A percentile compares a stretch with the other conserved stretches of the same genome.
Conservation (phyloP, 768 basidiomycete species). For the Suillus sp. region DNA sequence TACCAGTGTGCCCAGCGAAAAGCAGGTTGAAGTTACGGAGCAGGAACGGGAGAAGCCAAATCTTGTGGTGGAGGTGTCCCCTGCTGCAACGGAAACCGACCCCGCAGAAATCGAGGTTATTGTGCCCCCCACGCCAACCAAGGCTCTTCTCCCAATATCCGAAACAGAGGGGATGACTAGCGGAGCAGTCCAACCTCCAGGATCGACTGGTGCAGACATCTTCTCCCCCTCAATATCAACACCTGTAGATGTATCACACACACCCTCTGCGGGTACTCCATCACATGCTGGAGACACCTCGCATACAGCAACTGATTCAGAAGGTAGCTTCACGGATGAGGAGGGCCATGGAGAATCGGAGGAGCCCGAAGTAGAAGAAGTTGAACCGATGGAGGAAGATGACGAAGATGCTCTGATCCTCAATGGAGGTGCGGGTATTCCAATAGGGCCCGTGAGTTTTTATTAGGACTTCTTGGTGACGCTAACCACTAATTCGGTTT, state of each 20-base stretch:
- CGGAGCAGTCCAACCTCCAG: slow-evolving; percentile 90
- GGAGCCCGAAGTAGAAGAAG: slow-evolving; percentile 61
- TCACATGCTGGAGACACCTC: slow-evolving; percentile 33
- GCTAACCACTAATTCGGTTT: slow-evolving; percentile 14
- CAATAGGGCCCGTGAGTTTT: slow-evolving; percentile 80
- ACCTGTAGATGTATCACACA: slow-evolving; percentile 26
- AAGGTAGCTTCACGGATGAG: slow-evolving; percentile 54
- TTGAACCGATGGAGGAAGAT: slow-evolving; percentile 70
- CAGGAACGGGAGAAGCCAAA: slow-evolving; percentile 43
- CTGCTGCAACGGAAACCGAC: slow-evolving; percentile 23
- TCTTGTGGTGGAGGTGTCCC: slow-evolving; percentile 25
- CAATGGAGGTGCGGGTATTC: slow-evolving; percentile 93
- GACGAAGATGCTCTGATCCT: slow-evolving; percentile 89
- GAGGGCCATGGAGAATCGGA: slow-evolving; percentile 72
- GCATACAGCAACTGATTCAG: slow-evolving; percentile 35
- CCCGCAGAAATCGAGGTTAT: slow-evolving; percentile 41
- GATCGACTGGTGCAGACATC: slow-evolving; percentile 60
- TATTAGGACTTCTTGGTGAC: not conserved
- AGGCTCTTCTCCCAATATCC: slow-evolving; percentile 50
- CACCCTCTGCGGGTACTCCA: slow-evolving; percentile 28
- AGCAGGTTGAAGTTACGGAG: slow-evolving; percentile 31
- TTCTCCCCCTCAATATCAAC: slow-evolving; percentile 31
- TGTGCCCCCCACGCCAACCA: slow-evolving; percentile 52
- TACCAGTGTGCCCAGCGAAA: slow-evolving; percentile 30
- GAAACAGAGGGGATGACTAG: slow-evolving; percentile 90